Conservation (phyloP, 139 green algal species). For the Yamagishiella unicocca region DNA sequence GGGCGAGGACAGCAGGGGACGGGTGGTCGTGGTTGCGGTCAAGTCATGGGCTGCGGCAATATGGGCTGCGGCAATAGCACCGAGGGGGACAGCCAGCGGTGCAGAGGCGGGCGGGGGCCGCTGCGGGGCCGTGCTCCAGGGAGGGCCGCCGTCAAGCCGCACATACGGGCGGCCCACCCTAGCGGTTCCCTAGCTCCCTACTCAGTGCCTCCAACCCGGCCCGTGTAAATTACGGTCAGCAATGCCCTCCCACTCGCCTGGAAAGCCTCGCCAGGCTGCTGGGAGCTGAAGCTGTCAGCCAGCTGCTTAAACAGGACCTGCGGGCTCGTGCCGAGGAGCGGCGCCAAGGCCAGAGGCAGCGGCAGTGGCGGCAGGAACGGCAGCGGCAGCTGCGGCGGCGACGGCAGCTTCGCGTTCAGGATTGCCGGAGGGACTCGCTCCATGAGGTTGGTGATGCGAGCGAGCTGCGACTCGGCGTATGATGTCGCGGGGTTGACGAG, state of each 20-base stretch:
- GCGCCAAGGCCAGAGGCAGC: slow-evolving; percentile 68
- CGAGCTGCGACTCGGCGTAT: slow-evolving; percentile 76
- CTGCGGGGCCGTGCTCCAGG: no score
- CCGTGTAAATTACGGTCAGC: no score
- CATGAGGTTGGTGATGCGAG: slow-evolving; percentile 71
- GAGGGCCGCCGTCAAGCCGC: no score
- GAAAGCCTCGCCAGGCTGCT: slow-evolving; percentile 3
- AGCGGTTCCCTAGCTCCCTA: no score
- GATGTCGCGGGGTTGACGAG: slow-evolving; percentile 92
- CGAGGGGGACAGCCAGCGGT: no score
- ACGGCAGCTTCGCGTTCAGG: slow-evolving; percentile 76
- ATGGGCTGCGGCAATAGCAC: no score
- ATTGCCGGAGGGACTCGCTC: slow-evolving; percentile 67
- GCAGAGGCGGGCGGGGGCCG: no score
- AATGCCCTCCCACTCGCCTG: slow-evolving; percentile 1
- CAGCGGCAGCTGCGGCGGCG: slow-evolving; percentile 63
- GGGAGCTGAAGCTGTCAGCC: neutral
- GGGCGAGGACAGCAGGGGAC: neutral
- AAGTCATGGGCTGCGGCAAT: no score
- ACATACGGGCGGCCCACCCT: no score
- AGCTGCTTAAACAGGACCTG: neutral
- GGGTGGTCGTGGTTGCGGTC: neutral
- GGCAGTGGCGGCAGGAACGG: slow-evolving; percentile 77
- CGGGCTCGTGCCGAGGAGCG: slow-evolving; percentile 16
- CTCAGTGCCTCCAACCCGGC: no score